phyloP scores from a whole-genome alignment of 257 asterid species.

The Przewalskia tangutica region DNA sequence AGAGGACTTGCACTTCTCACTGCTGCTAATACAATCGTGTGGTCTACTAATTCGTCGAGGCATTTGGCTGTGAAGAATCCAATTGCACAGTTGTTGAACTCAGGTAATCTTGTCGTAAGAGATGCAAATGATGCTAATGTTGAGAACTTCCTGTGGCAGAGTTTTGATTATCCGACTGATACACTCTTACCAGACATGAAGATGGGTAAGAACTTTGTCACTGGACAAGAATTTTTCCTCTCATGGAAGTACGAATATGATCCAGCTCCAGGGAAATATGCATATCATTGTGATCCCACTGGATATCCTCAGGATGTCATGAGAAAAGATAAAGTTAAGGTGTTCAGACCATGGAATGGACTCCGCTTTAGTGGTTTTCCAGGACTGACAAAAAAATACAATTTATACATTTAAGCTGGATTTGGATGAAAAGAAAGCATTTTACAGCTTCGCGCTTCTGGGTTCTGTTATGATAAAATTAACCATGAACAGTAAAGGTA shows the following conservation, averaged over 20 bases:
- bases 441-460: not conserved
- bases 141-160: constrained; percentile 18
- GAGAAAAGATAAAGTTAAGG: not conserved
- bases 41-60: constrained; percentile 16
- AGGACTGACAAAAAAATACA: not conserved
- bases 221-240: constrained; percentile 12
- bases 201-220: constrained; percentile 19
- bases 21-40: not conserved
- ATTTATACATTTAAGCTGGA: not conserved
- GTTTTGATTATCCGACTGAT: constrained; percentile 22
- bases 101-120: constrained; percentile 29
- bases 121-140: constrained; percentile 13
- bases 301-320: constrained; percentile 34
- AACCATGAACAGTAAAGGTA: not conserved
- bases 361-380: constrained; percentile 22
- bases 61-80: not conserved
- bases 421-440: constrained; percentile 1
- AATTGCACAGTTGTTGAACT: constrained; percentile 18
- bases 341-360: constrained; percentile 41
- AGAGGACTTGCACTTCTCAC: constrained; percentile 10
- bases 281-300: constrained; percentile 13
- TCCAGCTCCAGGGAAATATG: constrained; percentile 28
- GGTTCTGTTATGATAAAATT: constrained; percentile 15
- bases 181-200: constrained; percentile 20
- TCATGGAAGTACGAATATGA: constrained; percentile 26